Conservation (phyloP, 169 alveolate species). For the Plasmodium billcollinsi region DNA sequence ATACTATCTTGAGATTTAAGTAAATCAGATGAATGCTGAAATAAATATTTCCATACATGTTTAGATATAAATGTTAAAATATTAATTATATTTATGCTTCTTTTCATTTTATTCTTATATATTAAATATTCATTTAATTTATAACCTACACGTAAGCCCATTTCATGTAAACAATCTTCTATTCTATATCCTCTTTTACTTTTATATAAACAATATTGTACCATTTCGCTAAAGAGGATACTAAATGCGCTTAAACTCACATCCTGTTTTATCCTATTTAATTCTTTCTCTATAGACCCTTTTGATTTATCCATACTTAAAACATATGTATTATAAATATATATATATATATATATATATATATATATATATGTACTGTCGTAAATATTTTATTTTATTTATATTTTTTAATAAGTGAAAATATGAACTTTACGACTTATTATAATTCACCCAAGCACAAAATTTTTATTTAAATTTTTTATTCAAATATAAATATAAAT, state of each 20-base stretch:
- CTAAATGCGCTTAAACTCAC: conserved; percentile 85
- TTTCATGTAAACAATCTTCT: conserved; percentile 87
- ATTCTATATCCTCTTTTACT: conserved; percentile 85
- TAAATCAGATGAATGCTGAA: conserved; percentile 87
- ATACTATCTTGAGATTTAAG: conserved; percentile 87
- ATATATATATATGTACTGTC: neutral
- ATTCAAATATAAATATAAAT: no score
- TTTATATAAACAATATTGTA: conserved; percentile 83
- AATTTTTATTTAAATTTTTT: no score
- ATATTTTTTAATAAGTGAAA: neutral
- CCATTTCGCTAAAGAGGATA: conserved; percentile 85
- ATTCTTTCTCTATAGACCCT: conserved; percentile 13
- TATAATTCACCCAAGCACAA: no score
- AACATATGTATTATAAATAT: neutral
- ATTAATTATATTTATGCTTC: conserved; percentile 82
- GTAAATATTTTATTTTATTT: neutral
- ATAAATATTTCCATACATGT: conserved; percentile 84
- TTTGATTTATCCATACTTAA: conserved; percentile 39
- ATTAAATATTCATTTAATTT: conserved; percentile 80
- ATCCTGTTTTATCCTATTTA: conserved; percentile 47
- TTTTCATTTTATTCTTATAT: conserved; percentile 80
- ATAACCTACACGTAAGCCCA: conserved; percentile 87
- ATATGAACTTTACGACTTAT: no score
- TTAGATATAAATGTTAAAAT: conserved; percentile 85
- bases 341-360: conserved; percentile 1